phyloP scores from a whole-genome alignment of 2,329 filamentous ascomycete genomes.

The Hypoxylon sp. region DNA sequence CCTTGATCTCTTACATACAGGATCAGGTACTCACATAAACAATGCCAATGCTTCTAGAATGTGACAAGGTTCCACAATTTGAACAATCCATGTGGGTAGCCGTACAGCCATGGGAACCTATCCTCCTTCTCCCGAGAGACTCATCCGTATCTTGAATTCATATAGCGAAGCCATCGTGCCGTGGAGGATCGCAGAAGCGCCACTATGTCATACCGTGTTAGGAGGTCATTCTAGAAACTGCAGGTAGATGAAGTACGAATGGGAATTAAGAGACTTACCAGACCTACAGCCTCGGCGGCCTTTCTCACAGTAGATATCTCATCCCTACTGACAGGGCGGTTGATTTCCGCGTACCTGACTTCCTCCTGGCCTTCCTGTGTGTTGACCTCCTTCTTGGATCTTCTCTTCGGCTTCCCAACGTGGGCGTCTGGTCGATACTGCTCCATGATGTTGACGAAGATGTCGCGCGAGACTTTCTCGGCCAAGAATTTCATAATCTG shows the following conservation, averaged over 20 bases:
- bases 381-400: conserved; percentile 38
- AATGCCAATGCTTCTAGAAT: conserved; percentile 17
- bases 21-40: not conserved
- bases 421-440: conserved; percentile 84
- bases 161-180: conserved; percentile 32
- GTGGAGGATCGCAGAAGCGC: conserved; percentile 34
- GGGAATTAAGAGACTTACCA: conserved; percentile 49
- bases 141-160: not conserved
- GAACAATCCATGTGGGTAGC: not conserved
- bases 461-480: conserved; percentile 73
- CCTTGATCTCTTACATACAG: not conserved
- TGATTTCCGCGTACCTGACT: conserved; percentile 78
- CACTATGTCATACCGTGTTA: conserved; percentile 19
- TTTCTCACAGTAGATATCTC: conserved; percentile 72
- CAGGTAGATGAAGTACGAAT: not conserved
- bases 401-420: conserved; percentile 72
- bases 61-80: not conserved
- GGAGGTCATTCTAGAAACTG: not conserved
- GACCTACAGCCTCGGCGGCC: conserved; percentile 73
- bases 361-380: conserved; percentile 48
- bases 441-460: conserved; percentile 89
- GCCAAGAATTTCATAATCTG: conserved; percentile 81
- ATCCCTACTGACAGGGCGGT: conserved; percentile 69
- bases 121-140: no score
- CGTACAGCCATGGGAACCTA: no score